Evolutionary conservation across 1,139 yeast genomes (phyloP).

Genomic region (Tardiomyces blankii): DNA sequence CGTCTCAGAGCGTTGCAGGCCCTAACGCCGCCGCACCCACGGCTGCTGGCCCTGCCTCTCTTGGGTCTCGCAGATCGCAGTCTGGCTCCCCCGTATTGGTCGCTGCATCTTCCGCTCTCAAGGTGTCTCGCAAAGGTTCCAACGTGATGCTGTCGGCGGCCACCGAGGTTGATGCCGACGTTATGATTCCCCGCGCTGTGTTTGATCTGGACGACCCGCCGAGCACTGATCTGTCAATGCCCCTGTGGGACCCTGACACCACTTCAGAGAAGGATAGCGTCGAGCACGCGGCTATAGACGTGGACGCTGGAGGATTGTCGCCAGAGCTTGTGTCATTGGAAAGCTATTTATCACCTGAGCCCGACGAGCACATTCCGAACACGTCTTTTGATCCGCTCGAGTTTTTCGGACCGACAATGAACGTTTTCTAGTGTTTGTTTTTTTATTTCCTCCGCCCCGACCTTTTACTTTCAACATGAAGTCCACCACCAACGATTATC

Average conservation of each 20-base stretch:
- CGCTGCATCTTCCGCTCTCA: neutral
- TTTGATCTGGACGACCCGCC: neutral
- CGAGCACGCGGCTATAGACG: neutral
- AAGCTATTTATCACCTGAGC: slow-evolving; percentile 16
- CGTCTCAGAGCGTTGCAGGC: neutral
- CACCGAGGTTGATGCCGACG: neutral
- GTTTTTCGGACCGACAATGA: slow-evolving; percentile 15
- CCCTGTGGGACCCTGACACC: neutral
- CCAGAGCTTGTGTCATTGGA: slow-evolving; percentile 13
- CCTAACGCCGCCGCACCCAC: neutral
- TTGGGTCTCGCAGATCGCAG: neutral
- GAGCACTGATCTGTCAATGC: neutral
- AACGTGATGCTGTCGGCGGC: neutral
- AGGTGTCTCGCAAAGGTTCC: neutral
- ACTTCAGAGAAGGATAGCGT: neutral
- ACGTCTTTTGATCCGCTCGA: slow-evolving; percentile 14
- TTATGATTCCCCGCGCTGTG: neutral
- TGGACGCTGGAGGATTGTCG: slow-evolving; percentile 6
- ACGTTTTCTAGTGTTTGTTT: slow-evolving; percentile 10
- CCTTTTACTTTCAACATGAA: neutral
- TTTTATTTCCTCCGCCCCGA: neutral
- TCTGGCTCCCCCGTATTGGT: neutral
- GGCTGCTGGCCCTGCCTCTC: neutral
- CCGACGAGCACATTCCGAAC: slow-evolving; percentile 8
- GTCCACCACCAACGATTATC: neutral